phyloP scores from a whole-genome alignment of 495 filamentous ascomycete genomes.

The Penicillium longicatenatum region DNA sequence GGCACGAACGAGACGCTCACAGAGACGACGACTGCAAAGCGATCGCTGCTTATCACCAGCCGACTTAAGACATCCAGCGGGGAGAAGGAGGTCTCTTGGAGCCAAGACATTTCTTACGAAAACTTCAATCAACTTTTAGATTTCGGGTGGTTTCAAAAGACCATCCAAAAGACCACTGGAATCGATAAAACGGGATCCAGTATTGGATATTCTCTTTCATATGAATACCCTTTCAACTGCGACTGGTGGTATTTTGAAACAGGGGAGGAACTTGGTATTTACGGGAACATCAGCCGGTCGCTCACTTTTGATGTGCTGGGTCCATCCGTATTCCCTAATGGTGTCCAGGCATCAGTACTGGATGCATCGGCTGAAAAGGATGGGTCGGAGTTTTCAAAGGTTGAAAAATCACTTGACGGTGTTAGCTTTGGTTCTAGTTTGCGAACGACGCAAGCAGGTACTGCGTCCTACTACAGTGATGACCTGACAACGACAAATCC shows the following conservation, averaged over 20 bases:
- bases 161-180: slow-evolving; percentile 1
- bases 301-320: slow-evolving; percentile 1
- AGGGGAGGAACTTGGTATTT: neutral
- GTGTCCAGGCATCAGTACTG: neutral
- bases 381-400: neutral
- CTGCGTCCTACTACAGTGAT: slow-evolving; percentile 1
- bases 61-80: neutral
- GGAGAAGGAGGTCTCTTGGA: neutral
- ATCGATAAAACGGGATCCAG: neutral
- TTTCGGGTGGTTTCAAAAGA: neutral
- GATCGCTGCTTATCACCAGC: neutral
- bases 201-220: slow-evolving; percentile 3
- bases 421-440: neutral
- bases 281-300: neutral
- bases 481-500: neutral
- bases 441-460: neutral
- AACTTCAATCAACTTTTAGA: neutral
- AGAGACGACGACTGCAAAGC: neutral
- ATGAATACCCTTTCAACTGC: slow-evolving; percentile 2
- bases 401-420: neutral
- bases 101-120: neutral
- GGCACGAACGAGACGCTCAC: neutral
- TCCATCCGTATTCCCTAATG: neutral
- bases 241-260: slow-evolving; percentile 1
- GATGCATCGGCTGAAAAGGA: neutral